Conservation (phyloP, 2,329 filamentous ascomycete genomes). For the Aspergillus eucalypticola region DNA sequence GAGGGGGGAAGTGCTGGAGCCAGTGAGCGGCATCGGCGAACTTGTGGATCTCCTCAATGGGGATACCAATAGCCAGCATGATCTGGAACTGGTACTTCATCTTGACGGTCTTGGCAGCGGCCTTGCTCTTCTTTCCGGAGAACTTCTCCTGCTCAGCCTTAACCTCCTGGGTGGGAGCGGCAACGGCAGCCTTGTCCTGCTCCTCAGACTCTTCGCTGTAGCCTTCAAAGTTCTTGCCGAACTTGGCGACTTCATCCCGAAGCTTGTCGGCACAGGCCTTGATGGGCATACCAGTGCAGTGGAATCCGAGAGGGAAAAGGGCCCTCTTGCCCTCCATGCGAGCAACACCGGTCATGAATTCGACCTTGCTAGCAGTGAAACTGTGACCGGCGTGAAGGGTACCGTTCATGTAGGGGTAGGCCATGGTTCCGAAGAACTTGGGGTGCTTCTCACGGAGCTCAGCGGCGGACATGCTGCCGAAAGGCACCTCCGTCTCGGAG, state of each 20-base stretch:
- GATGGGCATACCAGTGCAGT: conserved; percentile 97
- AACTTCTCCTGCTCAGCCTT: conserved; percentile 93
- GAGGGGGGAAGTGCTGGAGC: conserved; percentile 88
- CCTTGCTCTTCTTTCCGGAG: conserved; percentile 88
- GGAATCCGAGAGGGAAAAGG: conserved; percentile 90
- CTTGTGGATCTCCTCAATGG: conserved; percentile 82
- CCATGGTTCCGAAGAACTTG: conserved; percentile 86
- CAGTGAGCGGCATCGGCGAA: conserved; percentile 91
- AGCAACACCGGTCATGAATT: conserved; percentile 84
- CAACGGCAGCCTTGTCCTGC: conserved; percentile 49
- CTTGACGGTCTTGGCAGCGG: conserved; percentile 83
- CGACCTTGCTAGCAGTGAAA: conserved; percentile 89
- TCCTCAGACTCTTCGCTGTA: conserved; percentile 66
- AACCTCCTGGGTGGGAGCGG: conserved; percentile 63
- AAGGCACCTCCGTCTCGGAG: conserved; percentile 72
- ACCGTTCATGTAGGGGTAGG: conserved; percentile 82
- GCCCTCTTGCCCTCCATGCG: conserved; percentile 87
- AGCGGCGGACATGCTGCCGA: conserved; percentile 69
- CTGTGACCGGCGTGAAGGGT: conserved; percentile 87
- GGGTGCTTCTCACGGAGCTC: conserved; percentile 78
- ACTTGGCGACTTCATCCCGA: conserved; percentile 81
- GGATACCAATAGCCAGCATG: conserved; percentile 87
- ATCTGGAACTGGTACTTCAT: conserved; percentile 97
- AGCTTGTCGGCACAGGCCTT: conserved; percentile 97
- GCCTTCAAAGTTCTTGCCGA: conserved; percentile 80